phyloP scores from a whole-genome alignment of 1,284 basidiomycete species.

The Cystobasidium pallidum region DNA sequence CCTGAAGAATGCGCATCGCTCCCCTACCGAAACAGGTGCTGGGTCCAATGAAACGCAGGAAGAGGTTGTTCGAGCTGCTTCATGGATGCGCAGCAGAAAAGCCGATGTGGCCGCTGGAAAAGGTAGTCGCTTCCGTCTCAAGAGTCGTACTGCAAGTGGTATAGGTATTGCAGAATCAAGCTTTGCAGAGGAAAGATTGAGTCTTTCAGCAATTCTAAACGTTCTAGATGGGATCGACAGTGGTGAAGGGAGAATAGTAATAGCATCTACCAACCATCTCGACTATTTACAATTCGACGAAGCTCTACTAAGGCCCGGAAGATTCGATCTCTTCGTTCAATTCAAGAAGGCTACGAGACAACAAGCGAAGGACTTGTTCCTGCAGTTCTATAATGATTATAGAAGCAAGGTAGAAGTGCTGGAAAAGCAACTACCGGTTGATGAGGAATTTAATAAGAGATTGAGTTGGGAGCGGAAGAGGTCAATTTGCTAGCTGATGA shows the following conservation, averaged over 20 bases:
- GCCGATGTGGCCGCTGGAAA: background rate
- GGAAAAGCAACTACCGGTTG: background rate
- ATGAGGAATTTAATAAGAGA: conserved; percentile 21
- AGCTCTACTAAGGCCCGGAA: conserved; percentile 67
- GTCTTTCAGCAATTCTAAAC: conserved; percentile 35
- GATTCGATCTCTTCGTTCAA: conserved; percentile 19
- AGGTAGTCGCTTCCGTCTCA: background rate
- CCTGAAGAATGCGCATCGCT: conserved; percentile 24
- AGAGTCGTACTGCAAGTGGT: background rate
- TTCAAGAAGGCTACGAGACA: conserved; percentile 26
- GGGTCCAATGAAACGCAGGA: background rate
- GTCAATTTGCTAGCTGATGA: conserved; percentile 9
- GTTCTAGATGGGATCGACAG: conserved; percentile 23
- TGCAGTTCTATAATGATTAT: conserved; percentile 38
- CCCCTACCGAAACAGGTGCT: background rate
- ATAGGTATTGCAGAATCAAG: background rate
- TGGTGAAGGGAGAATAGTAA: conserved; percentile 27
- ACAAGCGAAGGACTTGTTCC: conserved; percentile 32
- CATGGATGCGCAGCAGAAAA: background rate
- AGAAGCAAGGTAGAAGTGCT: conserved; percentile 31
- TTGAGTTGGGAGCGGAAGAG: conserved; percentile 8
- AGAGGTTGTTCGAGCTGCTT: background rate
- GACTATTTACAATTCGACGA: conserved; percentile 63
- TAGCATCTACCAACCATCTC: conserved; percentile 76
- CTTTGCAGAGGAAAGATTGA: conserved; percentile 11